Evolutionary conservation across 140 eudicot genomes (phyloP), one percentile per base, ranked within the genome.

Genomic region (Ambrosia hybrid): DNA sequence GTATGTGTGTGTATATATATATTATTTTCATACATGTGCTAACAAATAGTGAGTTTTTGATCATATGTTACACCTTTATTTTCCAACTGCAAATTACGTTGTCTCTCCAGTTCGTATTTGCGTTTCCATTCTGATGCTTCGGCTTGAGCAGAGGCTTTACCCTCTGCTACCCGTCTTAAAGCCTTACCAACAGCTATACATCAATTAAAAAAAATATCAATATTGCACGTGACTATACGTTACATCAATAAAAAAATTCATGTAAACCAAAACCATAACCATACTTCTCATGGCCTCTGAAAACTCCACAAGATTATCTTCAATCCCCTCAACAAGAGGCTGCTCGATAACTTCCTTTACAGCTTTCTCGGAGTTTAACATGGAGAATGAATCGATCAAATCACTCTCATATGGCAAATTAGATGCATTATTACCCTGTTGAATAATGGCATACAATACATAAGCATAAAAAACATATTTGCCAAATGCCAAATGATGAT

Each of bases 51-150:
- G 26, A 21, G 26, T 21, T 21, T 30, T 52, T 53, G 52, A 13
- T 58, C 2, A 8, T 63, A 14, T 34, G 10, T 65, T 60, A 17
- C 1, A 85, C 97, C 97, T 88, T 84, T 85, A 57, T 71, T 73
- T 73, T 88, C 95, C 87, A 91, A 78, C 64, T 77, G 92, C 77
- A 73, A 17, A 72, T 85, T 88, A 48, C 77, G 80, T 34, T 67
- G 73, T 72, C 85, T 80, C 85, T 87, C 92, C 71, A 85, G 65
- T 81, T 91, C 97, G 78, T 81, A 91, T 76, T 88, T 91, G 9
- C 97, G 95, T 77, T 91, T 87, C 97, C 97, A 91, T 66, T 91
- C 97, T 62, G 87, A 81, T 9, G 97, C 97, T 78, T 91, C 97
- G 30, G 97, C 92, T 82, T 85, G 91, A 38, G 95, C 95, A 36